Conservation (phyloP, 2,329 filamentous ascomycete genomes). For the Basipetospora chlamydospora region DNA sequence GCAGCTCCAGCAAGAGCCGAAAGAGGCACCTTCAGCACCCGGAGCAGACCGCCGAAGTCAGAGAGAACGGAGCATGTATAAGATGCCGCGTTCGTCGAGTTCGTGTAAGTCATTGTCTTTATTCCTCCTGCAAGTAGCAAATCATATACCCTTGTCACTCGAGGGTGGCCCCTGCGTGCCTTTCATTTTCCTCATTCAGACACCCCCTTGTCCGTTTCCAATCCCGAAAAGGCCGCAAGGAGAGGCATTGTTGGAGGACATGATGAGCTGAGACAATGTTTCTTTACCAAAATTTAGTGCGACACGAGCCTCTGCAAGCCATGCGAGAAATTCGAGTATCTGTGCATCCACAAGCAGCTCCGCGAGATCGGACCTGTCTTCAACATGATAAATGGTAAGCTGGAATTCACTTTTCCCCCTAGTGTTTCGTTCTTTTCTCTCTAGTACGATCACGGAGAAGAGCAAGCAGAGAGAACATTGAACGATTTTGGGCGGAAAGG, state of each 20-base stretch:
- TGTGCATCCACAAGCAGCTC: slow-evolving; percentile 11
- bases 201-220: background rate
- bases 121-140: too few relatives aligned
- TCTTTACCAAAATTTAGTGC: slow-evolving; percentile 5
- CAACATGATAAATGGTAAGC: slow-evolving; percentile 5
- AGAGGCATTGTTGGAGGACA: background rate
- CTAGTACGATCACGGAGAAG: background rate
- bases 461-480: too few relatives aligned
- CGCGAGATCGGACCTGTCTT: slow-evolving; percentile 5
- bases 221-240: too few relatives aligned
- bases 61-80: slow-evolving; percentile 6
- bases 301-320: slow-evolving; percentile 10
- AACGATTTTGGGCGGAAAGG: too few relatives aligned
- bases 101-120: slow-evolving; percentile 7
- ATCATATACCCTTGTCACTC: too few relatives aligned
- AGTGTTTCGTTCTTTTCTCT: background rate
- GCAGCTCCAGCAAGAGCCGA: slow-evolving; percentile 3
- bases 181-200: background rate
- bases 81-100: slow-evolving; percentile 6
- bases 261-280: background rate
- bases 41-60: slow-evolving; percentile 5
- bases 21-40: slow-evolving; percentile 5
- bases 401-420: background rate
- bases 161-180: too few relatives aligned
- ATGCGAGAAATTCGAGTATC: slow-evolving; percentile 12